Percentiles rank a stretch among this genome's conserved stretches.
Conservation (phyloP, 2,329 filamentous ascomycete species). For the Xylariaceae sp. region DNA sequence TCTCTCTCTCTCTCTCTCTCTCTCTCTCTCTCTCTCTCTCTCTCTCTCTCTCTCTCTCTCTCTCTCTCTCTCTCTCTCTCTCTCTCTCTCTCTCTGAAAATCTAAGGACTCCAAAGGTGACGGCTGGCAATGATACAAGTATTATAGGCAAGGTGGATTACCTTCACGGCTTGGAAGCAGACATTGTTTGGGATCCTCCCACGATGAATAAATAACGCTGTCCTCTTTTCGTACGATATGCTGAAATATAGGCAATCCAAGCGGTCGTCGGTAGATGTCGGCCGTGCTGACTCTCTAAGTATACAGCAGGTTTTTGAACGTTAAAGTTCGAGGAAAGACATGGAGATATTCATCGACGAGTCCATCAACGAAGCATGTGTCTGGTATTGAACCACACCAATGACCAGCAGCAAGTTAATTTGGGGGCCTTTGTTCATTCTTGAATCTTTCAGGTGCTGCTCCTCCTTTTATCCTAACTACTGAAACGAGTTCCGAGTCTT, state of each 20-base stretch:
- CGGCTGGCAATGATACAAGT: constrained; percentile 58
- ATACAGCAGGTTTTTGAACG: constrained; percentile 61
- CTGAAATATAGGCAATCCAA: constrained; percentile 35
- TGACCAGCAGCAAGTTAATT: constrained; percentile 47
- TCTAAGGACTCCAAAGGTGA: constrained; percentile 27
- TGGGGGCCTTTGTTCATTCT: too few species aligned
- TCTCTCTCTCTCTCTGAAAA: too few species aligned
- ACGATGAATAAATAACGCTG: constrained; percentile 28
- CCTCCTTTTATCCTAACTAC: too few species aligned
- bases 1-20: too few species aligned
- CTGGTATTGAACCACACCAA: constrained; percentile 75
- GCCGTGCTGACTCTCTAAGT: constrained; percentile 61
- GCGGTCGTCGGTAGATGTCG: constrained; percentile 64
- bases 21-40: too few species aligned
- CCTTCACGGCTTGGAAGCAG: constrained; percentile 54
- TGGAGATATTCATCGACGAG: constrained; percentile 45
- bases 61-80: too few species aligned
- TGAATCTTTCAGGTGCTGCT: too few species aligned
- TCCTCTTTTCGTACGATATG: too few species aligned
- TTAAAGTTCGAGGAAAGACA: constrained; percentile 64
- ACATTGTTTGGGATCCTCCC: constrained; percentile 65
- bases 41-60: too few species aligned
- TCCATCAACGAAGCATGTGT: constrained; percentile 54
- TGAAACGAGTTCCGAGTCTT: too few species aligned
- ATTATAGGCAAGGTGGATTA: constrained; percentile 60